These are phyloP conservation scores for Nymphaea colorata DNA, from an alignment of 164 flowering plant genomes.

Conservation along the genomic window DNA sequence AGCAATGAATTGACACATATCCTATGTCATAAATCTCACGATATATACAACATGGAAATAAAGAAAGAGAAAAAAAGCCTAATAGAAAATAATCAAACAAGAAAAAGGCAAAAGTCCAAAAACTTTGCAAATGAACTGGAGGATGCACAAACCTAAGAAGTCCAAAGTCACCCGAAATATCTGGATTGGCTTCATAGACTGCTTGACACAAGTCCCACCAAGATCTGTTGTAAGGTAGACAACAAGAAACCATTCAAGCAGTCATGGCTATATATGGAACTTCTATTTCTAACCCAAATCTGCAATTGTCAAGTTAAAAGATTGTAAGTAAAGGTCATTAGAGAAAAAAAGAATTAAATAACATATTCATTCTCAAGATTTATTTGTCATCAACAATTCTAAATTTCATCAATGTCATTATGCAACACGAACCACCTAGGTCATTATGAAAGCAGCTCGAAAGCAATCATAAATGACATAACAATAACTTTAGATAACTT, in stretches of 20 bases:
- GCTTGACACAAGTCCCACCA: conserved; percentile 34
- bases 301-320: conserved; percentile 13
- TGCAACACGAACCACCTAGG: neutral
- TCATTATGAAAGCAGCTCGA: neutral
- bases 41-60: too few relatives aligned
- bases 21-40: too few relatives aligned
- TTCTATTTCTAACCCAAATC: conserved; percentile 91
- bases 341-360: neutral
- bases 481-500: conserved; percentile 4
- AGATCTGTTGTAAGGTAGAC: conserved; percentile 52
- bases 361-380: conserved; percentile 4
- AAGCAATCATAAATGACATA: neutral
- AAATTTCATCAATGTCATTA: neutral
- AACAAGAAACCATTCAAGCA: conserved; percentile 78
- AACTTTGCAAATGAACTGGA: neutral
- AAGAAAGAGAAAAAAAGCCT: neutral
- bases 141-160: conserved; percentile 56
- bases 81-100: neutral
- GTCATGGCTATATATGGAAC: conserved; percentile 56
- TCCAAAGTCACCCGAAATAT: conserved; percentile 62
- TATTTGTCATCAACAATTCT: too few relatives aligned
- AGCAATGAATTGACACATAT: too few relatives aligned
- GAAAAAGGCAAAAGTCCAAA: neutral
- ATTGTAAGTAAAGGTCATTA: neutral
- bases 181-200: conserved; percentile 63